Percentiles rank a stretch among this genome's conserved stretches.
Evolutionary conservation across 2,329 filamentous ascomycete species (phyloP).

Genomic region (Hypoxylon sp.): DNA sequence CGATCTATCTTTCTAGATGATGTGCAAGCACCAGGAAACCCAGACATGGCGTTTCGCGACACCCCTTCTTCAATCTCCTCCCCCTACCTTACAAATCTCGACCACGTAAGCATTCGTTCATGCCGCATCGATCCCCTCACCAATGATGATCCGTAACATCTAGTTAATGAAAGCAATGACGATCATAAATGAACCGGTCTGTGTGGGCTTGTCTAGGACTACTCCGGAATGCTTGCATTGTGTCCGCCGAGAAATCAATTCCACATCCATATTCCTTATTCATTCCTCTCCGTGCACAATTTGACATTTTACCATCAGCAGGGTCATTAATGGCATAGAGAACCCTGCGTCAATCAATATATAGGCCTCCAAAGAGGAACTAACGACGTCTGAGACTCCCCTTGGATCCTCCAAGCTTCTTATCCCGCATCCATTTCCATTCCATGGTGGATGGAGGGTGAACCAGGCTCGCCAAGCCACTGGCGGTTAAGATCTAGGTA

Average conservation of each 20-base stretch:
- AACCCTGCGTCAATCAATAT: background rate
- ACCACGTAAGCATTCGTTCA: slow-evolving; percentile 19
- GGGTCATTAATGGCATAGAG: background rate
- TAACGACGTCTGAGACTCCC: background rate
- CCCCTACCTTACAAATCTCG: slow-evolving; percentile 2
- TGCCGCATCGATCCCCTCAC: slow-evolving; percentile 10
- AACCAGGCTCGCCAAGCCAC: slow-evolving; percentile 2
- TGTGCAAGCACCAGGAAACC: slow-evolving; percentile 23
- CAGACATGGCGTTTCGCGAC: slow-evolving; percentile 2
- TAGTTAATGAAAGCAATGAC: slow-evolving; percentile 15
- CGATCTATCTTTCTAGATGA: slow-evolving; percentile 17
- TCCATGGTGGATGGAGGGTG: background rate
- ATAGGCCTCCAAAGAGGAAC: background rate
- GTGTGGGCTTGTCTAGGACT: background rate
- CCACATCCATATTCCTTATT: background rate
- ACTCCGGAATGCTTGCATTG: background rate
- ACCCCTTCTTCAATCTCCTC: background rate
- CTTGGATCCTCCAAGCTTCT: background rate
- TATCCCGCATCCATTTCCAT: too few species aligned
- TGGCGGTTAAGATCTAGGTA: slow-evolving; percentile 2
- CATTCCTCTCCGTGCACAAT: background rate
- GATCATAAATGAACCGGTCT: slow-evolving; percentile 16
- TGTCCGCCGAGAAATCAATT: background rate
- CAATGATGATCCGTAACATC: slow-evolving; percentile 19
- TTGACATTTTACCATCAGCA: background rate